Base-by-base conservation (phyloP, 805 yeast species). In the Metschnikowia koreensis region DNA sequence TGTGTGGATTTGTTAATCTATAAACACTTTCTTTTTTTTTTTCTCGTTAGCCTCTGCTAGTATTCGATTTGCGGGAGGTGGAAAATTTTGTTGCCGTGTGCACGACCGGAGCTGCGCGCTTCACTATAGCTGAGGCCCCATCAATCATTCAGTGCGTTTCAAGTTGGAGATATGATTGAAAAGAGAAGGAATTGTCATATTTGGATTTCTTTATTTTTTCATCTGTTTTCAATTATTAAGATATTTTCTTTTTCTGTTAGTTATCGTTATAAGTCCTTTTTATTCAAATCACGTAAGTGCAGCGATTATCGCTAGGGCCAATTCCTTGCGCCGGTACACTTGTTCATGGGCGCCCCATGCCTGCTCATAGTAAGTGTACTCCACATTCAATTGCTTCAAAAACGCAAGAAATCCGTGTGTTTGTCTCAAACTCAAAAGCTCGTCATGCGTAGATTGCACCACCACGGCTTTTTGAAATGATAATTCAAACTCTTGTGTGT, bases 361-460 rank as follows among this genome's bases (percentile, higher is more conserved):
- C 1, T 67, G 80, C 4, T 47, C 47, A 15, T 15, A 26, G 7
- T 52, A 55, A 22, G 44, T 41, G 36, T 50, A 59, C 1, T 46
- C 47, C 27, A 60, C 41, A 1, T 52, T 53, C 2, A 33, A 46
- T 5, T 42, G 36, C 7, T 64, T 57, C 2, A 84, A 64, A 62
- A 73, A 73, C 0, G 57, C 40, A 1, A 61, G 52, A 27, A 85
- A 67, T 49, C 64, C 50, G 3, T 68, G 58, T 0, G 86, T 71
- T 60, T 87, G 94, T 2, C 67, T 65, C 27, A 69, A 50, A 2
- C 81, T 68, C 17, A 89, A 66, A 13, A 89, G 73, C 62, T 89
- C 96, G 67, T 89, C 96, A 15, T 75, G 63, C 3, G 67, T 63
- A 3, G 94, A 86, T 38, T 89, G 92, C 2, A 85, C 64, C 0